Evolutionary conservation across 2,329 filamentous ascomycete genomes (phyloP), one percentile per base, ranked within the genome.

Genomic region (Cordyceps fumosorosea): DNA sequence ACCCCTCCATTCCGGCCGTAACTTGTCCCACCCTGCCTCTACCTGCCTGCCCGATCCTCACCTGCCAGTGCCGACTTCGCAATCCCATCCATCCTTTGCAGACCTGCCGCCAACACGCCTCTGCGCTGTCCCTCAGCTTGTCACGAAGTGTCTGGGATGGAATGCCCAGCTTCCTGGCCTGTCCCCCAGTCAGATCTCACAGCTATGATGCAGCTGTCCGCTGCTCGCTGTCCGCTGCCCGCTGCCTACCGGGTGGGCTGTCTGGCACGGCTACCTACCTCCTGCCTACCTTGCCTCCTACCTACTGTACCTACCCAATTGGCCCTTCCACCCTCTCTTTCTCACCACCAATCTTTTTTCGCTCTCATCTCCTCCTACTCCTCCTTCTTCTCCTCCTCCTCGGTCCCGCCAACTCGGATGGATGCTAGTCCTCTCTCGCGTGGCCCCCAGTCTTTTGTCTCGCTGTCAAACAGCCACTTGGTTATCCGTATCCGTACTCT

Each of bases 381-480:
- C 40, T 24, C 32, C 6, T 20, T 26, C 29, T 66, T 20, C 14
- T 50, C 59, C 47, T 57, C 40, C 44, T 52, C 64, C 64, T 64
- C 64, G 60, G 70, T 72, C 70, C 72, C 71, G 69, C 68, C 71
- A 71, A 68, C 71, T 71, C 73, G 69, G 72, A 67, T 73, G 69
- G 71, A 67, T 72, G 66, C 65, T 61, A 67, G 66, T 58, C 65
- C 67, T 53, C 51, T 62, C 45, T 44, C 47, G 42, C 59, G 10
- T 62, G 65, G 65, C 62, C 66, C 65, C 68, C 45, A 66, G 65
- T 67, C 63, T 69, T 65, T 60, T 63, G 62, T 66, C 64, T 37
- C 29, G 50, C 58, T 45, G 20, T 20, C 24, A 40, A 54, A 60
- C 56, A 60, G 48, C 47, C 32, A 53, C 40, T 42, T 32, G 7